Conservation (phyloP, 306 rosid genomes). For the Dryas octopetala region DNA sequence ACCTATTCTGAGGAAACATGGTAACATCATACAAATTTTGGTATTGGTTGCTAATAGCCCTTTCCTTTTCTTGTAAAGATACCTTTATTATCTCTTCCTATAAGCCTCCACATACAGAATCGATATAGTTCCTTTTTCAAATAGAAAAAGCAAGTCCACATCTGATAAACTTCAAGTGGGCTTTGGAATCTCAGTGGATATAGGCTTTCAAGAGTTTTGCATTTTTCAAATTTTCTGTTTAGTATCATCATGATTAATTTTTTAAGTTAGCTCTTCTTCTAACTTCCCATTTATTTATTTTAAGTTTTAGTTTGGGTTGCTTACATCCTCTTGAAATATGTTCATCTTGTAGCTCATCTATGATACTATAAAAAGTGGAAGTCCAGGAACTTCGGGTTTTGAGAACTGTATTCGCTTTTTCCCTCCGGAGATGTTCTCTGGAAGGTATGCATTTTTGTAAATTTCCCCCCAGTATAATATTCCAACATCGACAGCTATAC, state of each 20-base stretch:
- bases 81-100: constrained; percentile 9
- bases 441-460: constrained; percentile 56
- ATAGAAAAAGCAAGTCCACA: background rate
- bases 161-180: background rate
- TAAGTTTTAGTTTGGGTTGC: constrained; percentile 7
- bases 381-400: constrained; percentile 93
- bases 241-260: background rate
- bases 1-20: constrained; percentile 1
- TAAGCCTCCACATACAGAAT: constrained; percentile 1
- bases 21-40: background rate
- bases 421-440: constrained; percentile 88
- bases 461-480: constrained; percentile 4
- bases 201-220: background rate
- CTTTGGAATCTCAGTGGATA: constrained; percentile 2
- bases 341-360: constrained; percentile 73
- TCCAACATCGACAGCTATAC: background rate
- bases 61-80: constrained; percentile 15
- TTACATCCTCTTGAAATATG: constrained; percentile 31
- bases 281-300: constrained; percentile 19
- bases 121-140: background rate
- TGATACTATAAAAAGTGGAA: constrained; percentile 76
- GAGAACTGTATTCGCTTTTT: constrained; percentile 91
- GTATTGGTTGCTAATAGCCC: background rate
- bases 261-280: background rate
- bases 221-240: background rate